Percentiles rank a stretch among this genome's conserved stretches.
Conservation (phyloP, 192 early-diverging fungal genomes). For the Backusella luteola region DNA sequence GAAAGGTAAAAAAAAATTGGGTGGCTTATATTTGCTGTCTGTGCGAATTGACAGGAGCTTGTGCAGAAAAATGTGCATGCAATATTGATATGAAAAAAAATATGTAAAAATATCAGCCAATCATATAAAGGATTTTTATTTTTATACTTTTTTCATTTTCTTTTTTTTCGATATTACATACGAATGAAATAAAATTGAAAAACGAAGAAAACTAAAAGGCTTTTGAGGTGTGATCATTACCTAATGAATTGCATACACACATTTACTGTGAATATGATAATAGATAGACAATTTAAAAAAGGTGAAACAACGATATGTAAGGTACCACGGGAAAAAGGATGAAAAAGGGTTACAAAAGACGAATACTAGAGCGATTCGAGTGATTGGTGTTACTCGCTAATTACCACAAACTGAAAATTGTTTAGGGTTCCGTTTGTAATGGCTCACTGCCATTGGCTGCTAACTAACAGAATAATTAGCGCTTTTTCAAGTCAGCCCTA, state of each 20-base stretch:
- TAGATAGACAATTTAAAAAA: neutral
- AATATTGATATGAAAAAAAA: neutral
- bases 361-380: neutral
- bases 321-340: neutral
- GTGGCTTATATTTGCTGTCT: conserved; percentile 16
- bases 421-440: conserved; percentile 1
- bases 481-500: neutral
- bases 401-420: neutral
- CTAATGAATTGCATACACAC: neutral
- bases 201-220: neutral
- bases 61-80: neutral
- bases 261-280: neutral
- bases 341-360: neutral
- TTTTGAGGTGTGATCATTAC: neutral
- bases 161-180: neutral
- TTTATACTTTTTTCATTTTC: neutral
- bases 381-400: neutral
- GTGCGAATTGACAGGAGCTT: neutral
- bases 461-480: neutral
- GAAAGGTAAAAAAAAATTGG: conserved; percentile 20
- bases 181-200: no score
- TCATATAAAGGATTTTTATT: neutral
- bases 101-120: neutral
- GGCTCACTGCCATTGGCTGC: neutral
- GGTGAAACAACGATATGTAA: neutral